Evolutionary conservation across 2,329 filamentous ascomycete species (phyloP).

Genomic region (Cladophialophora yegresii): DNA sequence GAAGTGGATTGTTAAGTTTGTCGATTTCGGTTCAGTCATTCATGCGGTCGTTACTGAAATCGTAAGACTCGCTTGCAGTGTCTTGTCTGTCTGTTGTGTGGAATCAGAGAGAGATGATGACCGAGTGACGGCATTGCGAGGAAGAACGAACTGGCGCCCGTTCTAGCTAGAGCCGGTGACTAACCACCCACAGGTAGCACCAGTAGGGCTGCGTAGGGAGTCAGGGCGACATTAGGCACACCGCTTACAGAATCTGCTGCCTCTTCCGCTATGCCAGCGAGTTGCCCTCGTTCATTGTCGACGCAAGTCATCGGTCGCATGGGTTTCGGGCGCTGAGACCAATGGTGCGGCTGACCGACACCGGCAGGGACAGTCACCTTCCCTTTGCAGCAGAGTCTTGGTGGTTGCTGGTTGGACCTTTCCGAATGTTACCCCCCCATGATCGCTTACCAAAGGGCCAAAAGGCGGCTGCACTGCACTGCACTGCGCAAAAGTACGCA

Average conservation of each 20-base stretch:
- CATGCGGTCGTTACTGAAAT: neutral
- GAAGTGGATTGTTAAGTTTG: neutral
- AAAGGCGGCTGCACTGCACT: neutral
- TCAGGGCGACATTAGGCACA: neutral
- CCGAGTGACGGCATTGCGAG: neutral
- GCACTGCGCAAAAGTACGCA: neutral
- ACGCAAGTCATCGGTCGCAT: neutral
- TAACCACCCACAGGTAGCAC: neutral
- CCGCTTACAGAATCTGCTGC: neutral
- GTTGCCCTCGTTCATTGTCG: neutral
- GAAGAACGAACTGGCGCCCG: neutral
- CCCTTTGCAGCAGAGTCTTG: neutral
- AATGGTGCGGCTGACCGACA: neutral
- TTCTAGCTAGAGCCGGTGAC: neutral
- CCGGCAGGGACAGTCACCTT: neutral
- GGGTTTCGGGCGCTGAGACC: neutral
- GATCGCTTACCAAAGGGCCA: neutral
- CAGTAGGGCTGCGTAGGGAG: too few relatives aligned
- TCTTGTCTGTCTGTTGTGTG: neutral
- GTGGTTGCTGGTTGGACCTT: neutral
- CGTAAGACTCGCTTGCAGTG: neutral
- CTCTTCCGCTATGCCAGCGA: neutral
- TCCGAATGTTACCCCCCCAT: constrained; percentile 4
- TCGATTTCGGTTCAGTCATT: neutral
- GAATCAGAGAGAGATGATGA: neutral